A percentile compares a stretch with the other conserved stretches of the same genome.
These are phyloP conservation scores for Melampsora americana DNA, from an alignment of 1,284 basidiomycete species.

Conservation along the genomic window DNA sequence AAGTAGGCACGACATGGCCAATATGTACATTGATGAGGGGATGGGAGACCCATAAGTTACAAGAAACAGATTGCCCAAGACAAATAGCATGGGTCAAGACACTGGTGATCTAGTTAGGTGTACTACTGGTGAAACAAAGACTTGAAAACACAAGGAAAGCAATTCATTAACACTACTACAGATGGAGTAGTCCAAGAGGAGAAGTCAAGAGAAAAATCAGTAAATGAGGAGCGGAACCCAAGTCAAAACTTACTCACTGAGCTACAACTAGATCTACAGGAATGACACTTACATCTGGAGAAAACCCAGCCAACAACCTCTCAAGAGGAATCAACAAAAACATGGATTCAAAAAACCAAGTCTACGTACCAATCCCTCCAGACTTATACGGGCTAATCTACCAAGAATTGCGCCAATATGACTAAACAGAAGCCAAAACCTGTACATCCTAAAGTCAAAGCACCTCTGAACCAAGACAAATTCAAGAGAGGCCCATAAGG, in stretches of 20 bases:
- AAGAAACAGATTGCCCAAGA: background rate
- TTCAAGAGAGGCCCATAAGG: too few relatives aligned
- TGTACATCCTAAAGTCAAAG: too few relatives aligned
- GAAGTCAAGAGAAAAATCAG: too few relatives aligned
- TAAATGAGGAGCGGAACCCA: too few relatives aligned
- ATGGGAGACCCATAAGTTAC: background rate
- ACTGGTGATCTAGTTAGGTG: background rate
- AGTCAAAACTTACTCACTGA: background rate
- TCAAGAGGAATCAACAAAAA: constrained; percentile 18
- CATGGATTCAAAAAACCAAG: too few relatives aligned
- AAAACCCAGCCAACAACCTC: background rate
- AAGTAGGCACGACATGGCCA: background rate
- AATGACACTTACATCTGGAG: background rate
- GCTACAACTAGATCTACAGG: background rate
- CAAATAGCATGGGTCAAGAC: constrained; percentile 12
- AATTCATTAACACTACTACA: constrained; percentile 6
- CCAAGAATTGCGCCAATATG: too few relatives aligned
- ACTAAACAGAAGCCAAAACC: too few relatives aligned
- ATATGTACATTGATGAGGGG: too few relatives aligned
- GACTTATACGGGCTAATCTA: too few relatives aligned
- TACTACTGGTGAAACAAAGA: constrained; percentile 16
- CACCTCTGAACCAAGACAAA: too few relatives aligned
- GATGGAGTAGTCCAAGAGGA: too few relatives aligned
- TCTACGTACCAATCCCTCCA: too few relatives aligned
- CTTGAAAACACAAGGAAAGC: background rate